A percentile compares a stretch with the other conserved stretches of the same genome.
Conservation (phyloP, 306 rosid genomes). For the Gillenia trifoliata region DNA sequence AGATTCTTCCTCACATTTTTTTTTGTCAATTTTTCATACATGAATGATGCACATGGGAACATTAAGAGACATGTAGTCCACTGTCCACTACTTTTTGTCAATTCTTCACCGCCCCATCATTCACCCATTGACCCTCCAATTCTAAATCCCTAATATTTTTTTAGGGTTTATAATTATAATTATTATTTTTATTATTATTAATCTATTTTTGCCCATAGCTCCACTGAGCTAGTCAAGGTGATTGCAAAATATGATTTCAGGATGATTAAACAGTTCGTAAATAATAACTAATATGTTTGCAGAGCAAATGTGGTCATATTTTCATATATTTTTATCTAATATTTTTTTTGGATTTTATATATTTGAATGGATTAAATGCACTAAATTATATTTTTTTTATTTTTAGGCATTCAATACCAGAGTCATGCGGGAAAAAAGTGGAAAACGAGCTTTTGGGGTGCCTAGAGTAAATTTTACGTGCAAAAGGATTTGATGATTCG, state of each 20-base stretch:
- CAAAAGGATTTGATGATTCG: too few relatives aligned
- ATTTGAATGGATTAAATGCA: too few relatives aligned
- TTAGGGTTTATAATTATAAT: background rate
- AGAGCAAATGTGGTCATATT: too few relatives aligned
- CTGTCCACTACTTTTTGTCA: conserved; percentile 23
- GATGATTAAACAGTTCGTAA: background rate
- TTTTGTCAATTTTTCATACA: background rate
- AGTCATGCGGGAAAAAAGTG: too few relatives aligned
- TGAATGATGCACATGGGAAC: background rate
- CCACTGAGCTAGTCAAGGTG: background rate
- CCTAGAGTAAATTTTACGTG: too few relatives aligned
- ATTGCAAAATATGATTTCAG: background rate
- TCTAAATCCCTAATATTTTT: background rate
- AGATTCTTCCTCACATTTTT: background rate
- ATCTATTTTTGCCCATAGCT: background rate
- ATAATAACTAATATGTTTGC: background rate
- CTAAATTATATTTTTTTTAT: too few relatives aligned
- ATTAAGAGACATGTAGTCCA: conserved; percentile 28
- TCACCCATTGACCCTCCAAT: conserved; percentile 1
- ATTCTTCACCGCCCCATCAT: background rate
- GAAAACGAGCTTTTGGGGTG: too few relatives aligned
- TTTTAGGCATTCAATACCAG: too few relatives aligned
- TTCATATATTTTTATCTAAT: too few relatives aligned
- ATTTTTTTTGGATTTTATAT: too few relatives aligned
- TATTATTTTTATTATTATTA: too few relatives aligned